These are phyloP conservation scores for Leavenworthia alabamica DNA, from an alignment of 345 rosid genomes.

Conservation along the genomic window DNA sequence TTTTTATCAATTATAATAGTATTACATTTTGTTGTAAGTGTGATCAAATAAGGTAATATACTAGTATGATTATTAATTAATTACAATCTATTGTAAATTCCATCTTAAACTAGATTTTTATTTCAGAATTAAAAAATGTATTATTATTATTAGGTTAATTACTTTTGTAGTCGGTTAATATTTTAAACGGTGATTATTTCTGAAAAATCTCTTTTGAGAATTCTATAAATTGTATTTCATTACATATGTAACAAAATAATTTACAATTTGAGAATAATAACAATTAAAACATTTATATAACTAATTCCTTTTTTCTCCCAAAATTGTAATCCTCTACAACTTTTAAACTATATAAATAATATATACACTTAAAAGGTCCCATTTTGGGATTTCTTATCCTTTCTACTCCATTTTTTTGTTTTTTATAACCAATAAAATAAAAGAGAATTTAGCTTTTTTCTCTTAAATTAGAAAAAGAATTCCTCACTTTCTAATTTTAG, in stretches of 20 bases:
- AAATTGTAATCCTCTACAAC: conserved; percentile 11
- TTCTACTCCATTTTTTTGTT: neutral
- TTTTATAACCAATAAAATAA: neutral
- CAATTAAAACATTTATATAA: neutral
- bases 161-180: neutral
- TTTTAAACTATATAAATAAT: neutral
- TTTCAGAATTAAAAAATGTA: neutral
- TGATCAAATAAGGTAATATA: neutral
- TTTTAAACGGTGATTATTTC: neutral
- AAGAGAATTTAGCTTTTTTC: neutral
- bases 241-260: neutral
- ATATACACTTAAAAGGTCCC: conserved; percentile 29
- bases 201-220: neutral
- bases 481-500: conserved; percentile 14
- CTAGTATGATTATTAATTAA: too few relatives aligned
- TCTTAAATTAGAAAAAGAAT: neutral
- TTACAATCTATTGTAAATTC: neutral
- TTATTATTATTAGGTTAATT: neutral
- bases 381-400: neutral
- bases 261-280: conserved; percentile 3
- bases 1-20: neutral
- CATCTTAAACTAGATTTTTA: neutral
- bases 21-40: neutral
- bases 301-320: neutral
- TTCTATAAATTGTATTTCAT: neutral